A percentile compares a stretch with the other conserved stretches of the same genome.
Evolutionary conservation across 208 protist genomes (phyloP).

Genomic region (Kentomonas sorsogonicus): DNA sequence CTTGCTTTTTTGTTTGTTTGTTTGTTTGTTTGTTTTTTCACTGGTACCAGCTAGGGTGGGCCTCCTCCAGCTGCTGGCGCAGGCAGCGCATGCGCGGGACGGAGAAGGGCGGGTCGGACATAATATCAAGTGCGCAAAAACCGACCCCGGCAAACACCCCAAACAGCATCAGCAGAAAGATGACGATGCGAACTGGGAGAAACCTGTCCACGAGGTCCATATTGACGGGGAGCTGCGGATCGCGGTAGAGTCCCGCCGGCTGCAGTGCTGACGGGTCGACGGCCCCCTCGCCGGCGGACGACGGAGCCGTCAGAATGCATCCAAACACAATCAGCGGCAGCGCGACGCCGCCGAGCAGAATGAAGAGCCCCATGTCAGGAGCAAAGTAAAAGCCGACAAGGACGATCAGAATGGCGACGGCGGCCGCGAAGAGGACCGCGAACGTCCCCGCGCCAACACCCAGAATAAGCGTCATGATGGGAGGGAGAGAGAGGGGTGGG

Average conservation of each 20-base stretch:
- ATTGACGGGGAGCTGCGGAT: constrained; percentile 34
- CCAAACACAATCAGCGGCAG: constrained; percentile 76
- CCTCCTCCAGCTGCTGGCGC: constrained; percentile 66
- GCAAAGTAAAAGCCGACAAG: constrained; percentile 45
- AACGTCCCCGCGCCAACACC: constrained; percentile 75
- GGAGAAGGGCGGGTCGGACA: constrained; percentile 48
- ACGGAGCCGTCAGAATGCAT: constrained; percentile 54
- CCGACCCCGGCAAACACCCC: constrained; percentile 35
- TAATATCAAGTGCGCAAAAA: constrained; percentile 28
- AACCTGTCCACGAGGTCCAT: constrained; percentile 53
- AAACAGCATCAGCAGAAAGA: constrained; percentile 42
- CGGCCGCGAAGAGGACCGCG: constrained; percentile 49
- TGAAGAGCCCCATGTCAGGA: constrained; percentile 36
- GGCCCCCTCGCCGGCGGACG: background rate
- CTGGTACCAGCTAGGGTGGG: constrained; percentile 75
- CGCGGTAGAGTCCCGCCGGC: constrained; percentile 52
- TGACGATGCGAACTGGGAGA: constrained; percentile 50
- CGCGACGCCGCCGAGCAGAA: constrained; percentile 33
- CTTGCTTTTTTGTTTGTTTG: no score
- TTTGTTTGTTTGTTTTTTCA: constrained; percentile 12
- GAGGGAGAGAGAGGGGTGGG: no score
- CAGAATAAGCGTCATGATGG: constrained; percentile 45
- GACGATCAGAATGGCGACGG: constrained; percentile 38
- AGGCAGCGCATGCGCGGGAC: constrained; percentile 70
- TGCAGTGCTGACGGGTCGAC: constrained; percentile 14